Percentiles rank a stretch among this genome's conserved stretches.
phyloP scores from a whole-genome alignment of 306 rosid species.

The Cicer arietinum region DNA sequence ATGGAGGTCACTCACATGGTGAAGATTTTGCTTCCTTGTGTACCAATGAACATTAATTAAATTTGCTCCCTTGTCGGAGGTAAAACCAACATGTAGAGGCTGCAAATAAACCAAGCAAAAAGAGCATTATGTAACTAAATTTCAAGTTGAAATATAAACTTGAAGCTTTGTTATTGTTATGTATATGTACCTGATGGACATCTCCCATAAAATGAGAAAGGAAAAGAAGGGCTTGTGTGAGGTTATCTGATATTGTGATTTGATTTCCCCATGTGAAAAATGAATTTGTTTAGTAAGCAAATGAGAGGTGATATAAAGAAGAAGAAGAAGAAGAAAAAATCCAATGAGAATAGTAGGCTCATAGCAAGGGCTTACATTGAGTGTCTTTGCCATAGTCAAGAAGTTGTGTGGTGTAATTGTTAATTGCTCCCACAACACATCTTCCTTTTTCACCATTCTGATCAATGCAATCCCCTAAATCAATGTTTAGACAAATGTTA shows the following conservation, averaged over 20 bases:
- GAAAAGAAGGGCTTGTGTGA: constrained; percentile 86
- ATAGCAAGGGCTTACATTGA: constrained; percentile 50
- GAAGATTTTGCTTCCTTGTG: constrained; percentile 80
- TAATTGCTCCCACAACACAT: constrained; percentile 77
- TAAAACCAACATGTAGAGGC: constrained; percentile 95
- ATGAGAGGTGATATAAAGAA: not conserved
- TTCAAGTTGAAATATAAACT: constrained; percentile 1
- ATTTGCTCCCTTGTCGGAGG: constrained; percentile 85
- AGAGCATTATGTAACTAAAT: constrained; percentile 1
- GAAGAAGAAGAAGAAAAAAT: not conserved
- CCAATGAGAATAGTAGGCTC: not conserved
- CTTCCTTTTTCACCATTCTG: constrained; percentile 59
- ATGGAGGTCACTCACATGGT: constrained; percentile 72
- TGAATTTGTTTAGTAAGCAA: constrained; percentile 31
- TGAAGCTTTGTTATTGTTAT: not conserved
- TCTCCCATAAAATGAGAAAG: constrained; percentile 93
- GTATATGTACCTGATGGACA: constrained; percentile 69
- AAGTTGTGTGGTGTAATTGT: constrained; percentile 79
- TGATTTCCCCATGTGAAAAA: constrained; percentile 6
- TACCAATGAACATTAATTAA: constrained; percentile 78
- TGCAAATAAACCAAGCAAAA: constrained; percentile 47
- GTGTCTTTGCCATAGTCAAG: constrained; percentile 44
- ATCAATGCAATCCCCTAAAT: constrained; percentile 86
- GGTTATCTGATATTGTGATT: constrained; percentile 63
- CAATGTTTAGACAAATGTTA: constrained; percentile 14